Percentiles rank a stretch among this genome's conserved stretches.
These are phyloP conservation scores for Parathielavia hyrcaniae DNA, from an alignment of 495 filamentous ascomycete genomes.

Conservation along the genomic window DNA sequence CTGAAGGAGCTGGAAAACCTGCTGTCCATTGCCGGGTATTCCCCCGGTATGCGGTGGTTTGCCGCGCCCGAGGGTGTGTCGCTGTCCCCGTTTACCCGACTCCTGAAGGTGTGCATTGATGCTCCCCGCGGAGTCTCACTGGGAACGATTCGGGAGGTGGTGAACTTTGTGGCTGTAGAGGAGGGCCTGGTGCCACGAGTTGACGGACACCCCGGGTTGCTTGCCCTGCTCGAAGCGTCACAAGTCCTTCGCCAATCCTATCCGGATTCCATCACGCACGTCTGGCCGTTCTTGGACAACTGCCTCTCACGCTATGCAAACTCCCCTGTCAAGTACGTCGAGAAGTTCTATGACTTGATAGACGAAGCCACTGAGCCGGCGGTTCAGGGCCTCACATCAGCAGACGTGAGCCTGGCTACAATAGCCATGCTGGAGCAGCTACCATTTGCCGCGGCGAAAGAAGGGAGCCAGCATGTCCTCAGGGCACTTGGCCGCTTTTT, in stretches of 20 bases:
- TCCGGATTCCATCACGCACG: conserved; percentile 5
- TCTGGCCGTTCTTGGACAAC: conserved; percentile 71
- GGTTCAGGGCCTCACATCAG: conserved; percentile 1
- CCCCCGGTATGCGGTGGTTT: conserved; percentile 78
- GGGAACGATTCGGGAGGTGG: conserved; percentile 39
- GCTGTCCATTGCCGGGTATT: conserved; percentile 67
- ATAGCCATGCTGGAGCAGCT: conserved; percentile 70
- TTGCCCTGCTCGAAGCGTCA: conserved; percentile 50
- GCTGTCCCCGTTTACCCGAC: conserved; percentile 59
- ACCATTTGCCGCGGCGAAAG: conserved; percentile 55
- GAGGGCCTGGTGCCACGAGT: conserved; percentile 42
- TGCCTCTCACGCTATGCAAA: conserved; percentile 64
- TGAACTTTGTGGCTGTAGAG: conserved; percentile 47
- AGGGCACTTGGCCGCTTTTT: conserved; percentile 50
- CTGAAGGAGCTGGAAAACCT: conserved; percentile 68
- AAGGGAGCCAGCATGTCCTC: conserved; percentile 35
- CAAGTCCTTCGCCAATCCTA: conserved; percentile 20
- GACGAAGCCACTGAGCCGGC: conserved; percentile 20
- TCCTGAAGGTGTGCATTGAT: conserved; percentile 51
- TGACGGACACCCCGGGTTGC: conserved; percentile 41
- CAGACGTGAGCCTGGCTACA: conserved; percentile 46
- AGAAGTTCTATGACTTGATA: conserved; percentile 40
- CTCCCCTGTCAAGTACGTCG: conserved; percentile 69
- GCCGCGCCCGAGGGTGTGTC: conserved; percentile 43
- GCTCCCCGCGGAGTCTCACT: conserved; percentile 39